Evolutionary conservation across 1,284 basidiomycete genomes (phyloP), one percentile per base, ranked within the genome.

Genomic region (Tilletia caries): DNA sequence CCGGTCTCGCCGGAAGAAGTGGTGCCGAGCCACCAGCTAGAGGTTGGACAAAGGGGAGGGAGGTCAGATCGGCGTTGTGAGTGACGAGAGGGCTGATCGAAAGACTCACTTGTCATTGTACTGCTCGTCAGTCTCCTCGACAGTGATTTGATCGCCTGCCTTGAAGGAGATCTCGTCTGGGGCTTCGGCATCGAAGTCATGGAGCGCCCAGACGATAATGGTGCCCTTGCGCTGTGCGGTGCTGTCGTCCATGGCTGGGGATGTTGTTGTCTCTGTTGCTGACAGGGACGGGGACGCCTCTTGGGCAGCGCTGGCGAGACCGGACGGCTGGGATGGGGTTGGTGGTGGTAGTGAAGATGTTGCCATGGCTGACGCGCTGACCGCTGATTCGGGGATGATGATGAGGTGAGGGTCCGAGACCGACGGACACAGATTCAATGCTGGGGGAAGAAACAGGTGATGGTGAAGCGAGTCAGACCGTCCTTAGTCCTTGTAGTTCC

Each of bases 91-190:
- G 20, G 48, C 25, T n/a, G 20, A 18, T 18, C 48, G 6, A 27
- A n/a, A 8, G 48, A 50, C 79, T 95, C 95, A 98, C 20, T 95
- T 95, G 84, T 98, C 95, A 52, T 89, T 89, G 82, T 93, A 98
- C 69, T 89, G 86, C 74, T 98, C 95, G 83, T 98, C 95, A 85
- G 89, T 92, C 86, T 98, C 95, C 50, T 97, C 75, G 52, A 98
- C 89, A 79, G 91, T 89, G 79, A 98, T 93, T 72, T 88, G 87
- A 76, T 98, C 93, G 5, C 94, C 95, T 2, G 90, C 90, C 70
- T 86, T 87, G 84, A 98, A 97, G 2, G 89, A 84, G 66, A 98
- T 88, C 84, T 98, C 95, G 85, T 98, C 95, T 66, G 92, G 91
- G 83, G 97, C 90, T 85, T 98, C 93, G 10, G 95, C 94, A 18